Conservation (phyloP, 306 rosid genomes). For the Lathyrus aphaca region DNA sequence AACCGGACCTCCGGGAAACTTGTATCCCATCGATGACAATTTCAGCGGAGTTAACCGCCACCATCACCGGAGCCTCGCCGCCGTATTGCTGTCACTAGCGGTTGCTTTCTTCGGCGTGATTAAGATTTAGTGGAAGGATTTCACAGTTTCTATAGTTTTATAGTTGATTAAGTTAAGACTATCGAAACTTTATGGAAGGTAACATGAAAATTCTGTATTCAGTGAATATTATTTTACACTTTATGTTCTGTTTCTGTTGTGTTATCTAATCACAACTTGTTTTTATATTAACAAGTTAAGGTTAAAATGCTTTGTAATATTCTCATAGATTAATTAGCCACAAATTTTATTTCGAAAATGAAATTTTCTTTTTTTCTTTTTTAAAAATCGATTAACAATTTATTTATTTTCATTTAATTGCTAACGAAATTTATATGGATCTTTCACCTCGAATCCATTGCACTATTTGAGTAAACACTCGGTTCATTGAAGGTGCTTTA, state of each 20-base stretch:
- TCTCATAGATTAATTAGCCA: constrained; percentile 8
- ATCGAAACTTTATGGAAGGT: constrained; percentile 26
- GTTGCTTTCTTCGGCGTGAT: constrained; percentile 31
- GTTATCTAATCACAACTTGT: constrained; percentile 22
- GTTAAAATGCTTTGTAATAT: neutral
- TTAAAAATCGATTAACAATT: neutral
- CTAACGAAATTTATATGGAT: neutral
- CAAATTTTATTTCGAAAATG: neutral
- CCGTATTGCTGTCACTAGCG: constrained; percentile 30
- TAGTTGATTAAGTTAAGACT: constrained; percentile 6
- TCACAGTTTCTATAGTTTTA: constrained; percentile 20
- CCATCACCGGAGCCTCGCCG: constrained; percentile 27
- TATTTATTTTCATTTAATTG: neutral
- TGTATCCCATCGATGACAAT: constrained; percentile 51
- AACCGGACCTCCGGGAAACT: constrained; percentile 55
- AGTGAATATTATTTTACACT: constrained; percentile 19
- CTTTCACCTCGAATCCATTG: too few relatives aligned
- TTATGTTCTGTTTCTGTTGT: constrained; percentile 5
- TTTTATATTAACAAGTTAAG: constrained; percentile 34
- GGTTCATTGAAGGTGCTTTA: too few relatives aligned
- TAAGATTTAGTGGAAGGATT: constrained; percentile 30
- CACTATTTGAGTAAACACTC: too few relatives aligned
- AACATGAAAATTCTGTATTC: constrained; percentile 29
- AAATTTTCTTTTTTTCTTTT: neutral
- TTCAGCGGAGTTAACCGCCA: constrained; percentile 38